These are phyloP conservation scores for Paraphaeosphaeria minitans DNA, from an alignment of 2,329 filamentous ascomycete species.

Conservation along the genomic window DNA sequence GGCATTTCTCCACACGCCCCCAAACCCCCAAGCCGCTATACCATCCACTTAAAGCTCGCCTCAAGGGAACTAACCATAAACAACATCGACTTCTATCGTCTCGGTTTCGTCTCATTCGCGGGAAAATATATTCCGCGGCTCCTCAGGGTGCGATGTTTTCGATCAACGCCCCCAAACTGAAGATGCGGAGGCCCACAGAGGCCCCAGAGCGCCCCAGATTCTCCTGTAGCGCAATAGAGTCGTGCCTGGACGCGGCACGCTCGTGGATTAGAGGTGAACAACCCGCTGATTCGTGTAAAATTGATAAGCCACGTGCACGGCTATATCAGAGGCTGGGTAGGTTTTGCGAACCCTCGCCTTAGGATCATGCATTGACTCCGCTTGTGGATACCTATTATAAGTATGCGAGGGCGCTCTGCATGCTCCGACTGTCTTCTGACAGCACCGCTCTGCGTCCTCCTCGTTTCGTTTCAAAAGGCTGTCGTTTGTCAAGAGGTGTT, in stretches of 20 bases:
- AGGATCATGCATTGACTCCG: slow-evolving; percentile 28
- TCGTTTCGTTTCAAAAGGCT: slow-evolving; percentile 16
- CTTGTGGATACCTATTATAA: slow-evolving; percentile 22
- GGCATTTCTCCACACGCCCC: slow-evolving; percentile 4
- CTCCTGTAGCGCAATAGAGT: slow-evolving; percentile 12
- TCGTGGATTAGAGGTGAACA: neutral
- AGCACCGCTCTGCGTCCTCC: slow-evolving; percentile 8
- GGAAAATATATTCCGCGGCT: slow-evolving; percentile 23
- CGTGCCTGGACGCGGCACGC: neutral
- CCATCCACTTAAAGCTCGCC: slow-evolving; percentile 3
- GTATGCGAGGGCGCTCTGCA: slow-evolving; percentile 22
- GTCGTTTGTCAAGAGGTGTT: neutral
- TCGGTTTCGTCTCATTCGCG: slow-evolving; percentile 32
- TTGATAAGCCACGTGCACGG: slow-evolving; percentile 19
- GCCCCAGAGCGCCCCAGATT: slow-evolving; percentile 34
- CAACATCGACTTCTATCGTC: neutral
- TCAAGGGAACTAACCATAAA: slow-evolving; percentile 16
- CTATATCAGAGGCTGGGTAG: slow-evolving; percentile 24
- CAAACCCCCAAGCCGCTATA: slow-evolving; percentile 2
- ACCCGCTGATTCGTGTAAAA: slow-evolving; percentile 39
- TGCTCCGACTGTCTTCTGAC: slow-evolving; percentile 10
- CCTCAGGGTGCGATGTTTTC: slow-evolving; percentile 15
- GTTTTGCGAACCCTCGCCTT: slow-evolving; percentile 27
- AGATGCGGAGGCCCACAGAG: slow-evolving; percentile 17
- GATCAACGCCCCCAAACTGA: slow-evolving; percentile 16